Conservation (phyloP, 257 asterid genomes). For the Scutellaria baicalensis region DNA sequence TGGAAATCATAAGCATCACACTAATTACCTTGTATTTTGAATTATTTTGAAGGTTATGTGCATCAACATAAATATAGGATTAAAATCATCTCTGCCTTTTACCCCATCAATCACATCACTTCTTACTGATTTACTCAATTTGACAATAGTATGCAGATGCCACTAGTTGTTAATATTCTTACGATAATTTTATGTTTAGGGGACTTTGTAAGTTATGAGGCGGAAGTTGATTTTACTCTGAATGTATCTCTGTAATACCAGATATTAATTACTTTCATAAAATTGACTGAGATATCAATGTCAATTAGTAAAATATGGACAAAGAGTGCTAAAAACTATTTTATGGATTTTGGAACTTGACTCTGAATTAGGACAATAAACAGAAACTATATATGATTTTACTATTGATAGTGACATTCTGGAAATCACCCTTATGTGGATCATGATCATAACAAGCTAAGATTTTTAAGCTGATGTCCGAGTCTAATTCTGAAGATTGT, state of each 20-base stretch:
- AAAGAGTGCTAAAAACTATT: not conserved
- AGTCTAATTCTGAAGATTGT: not conserved
- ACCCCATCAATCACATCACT: not conserved
- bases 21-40: not conserved
- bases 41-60: not conserved
- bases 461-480: not conserved
- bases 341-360: not conserved
- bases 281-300: not conserved
- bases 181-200: not conserved
- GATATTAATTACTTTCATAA: not conserved
- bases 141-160: not conserved
- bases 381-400: not conserved
- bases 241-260: not conserved
- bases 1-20: not conserved
- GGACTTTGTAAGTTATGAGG: not conserved
- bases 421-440: not conserved
- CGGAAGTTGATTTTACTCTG: not conserved
- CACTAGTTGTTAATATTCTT: not conserved
- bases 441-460: not conserved
- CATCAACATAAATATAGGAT: not conserved
- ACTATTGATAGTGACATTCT: not conserved
- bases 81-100: not conserved
- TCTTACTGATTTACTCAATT: not conserved
- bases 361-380: not conserved
- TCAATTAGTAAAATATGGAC: not conserved